Evolutionary conservation across 495 filamentous ascomycete species (phyloP).

Genomic region (Pyrenula aspistea): DNA sequence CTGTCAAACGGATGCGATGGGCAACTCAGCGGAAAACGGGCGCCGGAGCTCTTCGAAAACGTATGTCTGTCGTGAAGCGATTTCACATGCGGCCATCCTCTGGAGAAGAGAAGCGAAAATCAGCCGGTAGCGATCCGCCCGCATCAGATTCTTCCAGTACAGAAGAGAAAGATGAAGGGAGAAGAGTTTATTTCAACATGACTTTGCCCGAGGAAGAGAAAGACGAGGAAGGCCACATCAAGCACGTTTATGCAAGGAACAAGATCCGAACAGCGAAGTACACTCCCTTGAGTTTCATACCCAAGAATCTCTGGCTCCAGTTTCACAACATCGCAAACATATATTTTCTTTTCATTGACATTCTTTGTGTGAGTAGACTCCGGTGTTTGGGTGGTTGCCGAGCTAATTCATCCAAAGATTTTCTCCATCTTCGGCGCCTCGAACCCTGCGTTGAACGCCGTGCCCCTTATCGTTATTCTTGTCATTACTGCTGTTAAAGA

Average conservation of each 20-base stretch:
- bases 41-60: slow-evolving; percentile 63
- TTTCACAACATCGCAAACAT: slow-evolving; percentile 99
- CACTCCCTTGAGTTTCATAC: slow-evolving; percentile 89
- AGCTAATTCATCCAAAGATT: slow-evolving; percentile 46
- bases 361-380: slow-evolving; percentile 64
- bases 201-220: slow-evolving; percentile 65
- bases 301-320: slow-evolving; percentile 93
- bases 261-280: slow-evolving; percentile 98
- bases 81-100: slow-evolving; percentile 47
- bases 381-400: background rate
- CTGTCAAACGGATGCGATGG: slow-evolving; percentile 75
- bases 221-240: slow-evolving; percentile 72
- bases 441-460: slow-evolving; percentile 81
- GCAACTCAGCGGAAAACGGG: slow-evolving; percentile 75
- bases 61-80: slow-evolving; percentile 71
- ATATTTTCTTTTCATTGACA: slow-evolving; percentile 94
- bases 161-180: slow-evolving; percentile 18
- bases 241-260: slow-evolving; percentile 65
- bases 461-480: slow-evolving; percentile 92
- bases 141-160: slow-evolving; percentile 30
- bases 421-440: slow-evolving; percentile 91
- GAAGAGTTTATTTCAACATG: slow-evolving; percentile 73
- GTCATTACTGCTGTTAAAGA: slow-evolving; percentile 86
- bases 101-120: slow-evolving; percentile 66
- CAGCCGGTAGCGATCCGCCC: slow-evolving; percentile 21